A percentile compares a stretch with the other conserved stretches of the same genome.
phyloP scores from a whole-genome alignment of 1,284 basidiomycete species.

The Golubevia pallescens region DNA sequence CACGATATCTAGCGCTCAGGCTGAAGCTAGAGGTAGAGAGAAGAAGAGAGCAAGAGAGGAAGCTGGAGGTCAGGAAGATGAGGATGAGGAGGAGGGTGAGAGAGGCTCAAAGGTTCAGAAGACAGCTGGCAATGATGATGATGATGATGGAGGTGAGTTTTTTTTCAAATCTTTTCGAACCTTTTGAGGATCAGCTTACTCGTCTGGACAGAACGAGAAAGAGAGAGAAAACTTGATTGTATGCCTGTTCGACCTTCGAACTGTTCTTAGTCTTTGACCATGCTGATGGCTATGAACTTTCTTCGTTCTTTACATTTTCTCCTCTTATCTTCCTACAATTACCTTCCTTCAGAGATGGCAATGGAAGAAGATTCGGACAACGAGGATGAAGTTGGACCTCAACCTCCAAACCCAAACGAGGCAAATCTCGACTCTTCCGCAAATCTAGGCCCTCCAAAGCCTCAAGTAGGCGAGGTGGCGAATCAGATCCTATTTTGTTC shows the following conservation, averaged over 20 bases:
- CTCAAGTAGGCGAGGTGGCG: not conserved
- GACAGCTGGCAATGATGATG: constrained; percentile 68
- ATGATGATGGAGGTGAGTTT: constrained; percentile 68
- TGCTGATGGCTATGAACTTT: not conserved
- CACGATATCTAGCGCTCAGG: constrained; percentile 66
- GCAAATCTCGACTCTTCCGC: not conserved
- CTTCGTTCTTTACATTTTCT: not conserved
- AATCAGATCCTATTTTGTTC: constrained; percentile 67
- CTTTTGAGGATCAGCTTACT: no score
- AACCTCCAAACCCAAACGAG: not conserved
- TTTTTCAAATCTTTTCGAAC: no score
- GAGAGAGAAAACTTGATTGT: no score
- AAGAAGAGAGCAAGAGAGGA: constrained; percentile 70
- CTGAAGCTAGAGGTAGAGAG: constrained; percentile 73
- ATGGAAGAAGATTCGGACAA: constrained; percentile 73
- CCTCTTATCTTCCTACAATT: not conserved
- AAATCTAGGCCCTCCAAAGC: not conserved
- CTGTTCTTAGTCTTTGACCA: not conserved
- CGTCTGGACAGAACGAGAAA: no score
- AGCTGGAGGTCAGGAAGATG: constrained; percentile 48
- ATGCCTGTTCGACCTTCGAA: not conserved
- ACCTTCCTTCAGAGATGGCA: constrained; percentile 72
- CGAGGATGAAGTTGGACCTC: not conserved
- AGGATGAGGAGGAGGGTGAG: constrained; percentile 26
- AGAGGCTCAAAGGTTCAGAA: constrained; percentile 20